phyloP scores from a whole-genome alignment of 495 filamentous ascomycete genomes.

The Daldinia decipiens region DNA sequence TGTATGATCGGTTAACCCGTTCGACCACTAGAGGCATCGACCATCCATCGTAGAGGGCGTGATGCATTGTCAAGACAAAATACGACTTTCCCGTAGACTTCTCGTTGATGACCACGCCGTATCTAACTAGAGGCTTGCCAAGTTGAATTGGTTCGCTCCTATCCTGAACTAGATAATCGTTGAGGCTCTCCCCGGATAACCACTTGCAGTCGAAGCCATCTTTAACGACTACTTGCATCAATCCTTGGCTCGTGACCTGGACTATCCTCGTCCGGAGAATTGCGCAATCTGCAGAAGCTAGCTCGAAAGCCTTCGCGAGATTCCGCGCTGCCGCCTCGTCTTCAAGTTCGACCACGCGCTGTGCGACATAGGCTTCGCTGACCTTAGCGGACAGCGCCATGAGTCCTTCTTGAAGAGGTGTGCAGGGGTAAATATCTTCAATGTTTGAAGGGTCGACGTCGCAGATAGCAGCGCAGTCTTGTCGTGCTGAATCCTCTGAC shows the following conservation, averaged over 20 bases:
- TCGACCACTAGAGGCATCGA: conserved; percentile 66
- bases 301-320: conserved; percentile 63
- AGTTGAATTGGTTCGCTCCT: conserved; percentile 61
- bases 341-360: conserved; percentile 52
- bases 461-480: conserved; percentile 47
- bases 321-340: conserved; percentile 48
- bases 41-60: conserved; percentile 77
- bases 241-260: conserved; percentile 62
- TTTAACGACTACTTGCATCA: conserved; percentile 68
- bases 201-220: conserved; percentile 58
- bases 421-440: conserved; percentile 76
- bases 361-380: conserved; percentile 67
- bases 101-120: conserved; percentile 58
- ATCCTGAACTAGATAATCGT: conserved; percentile 57
- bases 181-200: conserved; percentile 56
- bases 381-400: conserved; percentile 69
- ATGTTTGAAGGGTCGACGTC: conserved; percentile 48
- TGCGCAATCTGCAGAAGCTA: conserved; percentile 55
- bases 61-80: conserved; percentile 72
- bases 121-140: conserved; percentile 64
- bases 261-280: conserved; percentile 70
- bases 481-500: conserved; percentile 40
- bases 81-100: conserved; percentile 51
- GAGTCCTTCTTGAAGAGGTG: conserved; percentile 75
- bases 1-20: conserved; percentile 58